These are phyloP conservation scores for Funneliformis mosseae DNA, from an alignment of 192 early-diverging fungal species.

Conservation along the genomic window DNA sequence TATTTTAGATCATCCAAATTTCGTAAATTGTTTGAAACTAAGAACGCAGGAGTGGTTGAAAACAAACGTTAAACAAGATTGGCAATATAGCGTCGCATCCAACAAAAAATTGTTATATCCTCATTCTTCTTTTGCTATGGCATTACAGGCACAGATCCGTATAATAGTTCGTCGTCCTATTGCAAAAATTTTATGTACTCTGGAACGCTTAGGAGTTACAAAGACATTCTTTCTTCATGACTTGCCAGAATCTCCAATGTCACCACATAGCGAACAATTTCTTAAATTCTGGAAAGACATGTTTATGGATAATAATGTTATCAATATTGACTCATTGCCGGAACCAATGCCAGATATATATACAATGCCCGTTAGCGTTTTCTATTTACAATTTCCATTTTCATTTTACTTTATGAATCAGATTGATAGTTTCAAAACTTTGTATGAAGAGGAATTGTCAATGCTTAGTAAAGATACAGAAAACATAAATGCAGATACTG, in stretches of 20 bases:
- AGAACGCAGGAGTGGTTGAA: conserved; percentile 14
- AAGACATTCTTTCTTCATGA: conserved; percentile 16
- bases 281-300: conserved; percentile 28
- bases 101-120: conserved; percentile 31
- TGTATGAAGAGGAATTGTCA: conserved; percentile 24
- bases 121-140: conserved; percentile 22
- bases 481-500: conserved; percentile 16
- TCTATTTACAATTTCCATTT: conserved; percentile 34
- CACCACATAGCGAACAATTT: background rate
- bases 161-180: conserved; percentile 26
- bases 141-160: conserved; percentile 29
- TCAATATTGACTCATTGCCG: conserved; percentile 16
- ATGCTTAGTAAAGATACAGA: background rate
- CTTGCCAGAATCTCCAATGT: background rate
- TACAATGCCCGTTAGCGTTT: background rate
- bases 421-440: conserved; percentile 31
- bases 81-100: conserved; percentile 34
- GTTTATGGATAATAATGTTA: conserved; percentile 20
- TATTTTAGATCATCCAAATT: conserved; percentile 7
- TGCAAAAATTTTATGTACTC: conserved; percentile 25
- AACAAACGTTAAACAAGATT: background rate
- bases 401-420: conserved; percentile 31
- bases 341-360: conserved; percentile 31
- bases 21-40: conserved; percentile 15
- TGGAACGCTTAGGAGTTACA: conserved; percentile 22